These are phyloP conservation scores for Plasmodium blacklocki DNA, from an alignment of 169 alveolate species.

Conservation along the genomic window DNA sequence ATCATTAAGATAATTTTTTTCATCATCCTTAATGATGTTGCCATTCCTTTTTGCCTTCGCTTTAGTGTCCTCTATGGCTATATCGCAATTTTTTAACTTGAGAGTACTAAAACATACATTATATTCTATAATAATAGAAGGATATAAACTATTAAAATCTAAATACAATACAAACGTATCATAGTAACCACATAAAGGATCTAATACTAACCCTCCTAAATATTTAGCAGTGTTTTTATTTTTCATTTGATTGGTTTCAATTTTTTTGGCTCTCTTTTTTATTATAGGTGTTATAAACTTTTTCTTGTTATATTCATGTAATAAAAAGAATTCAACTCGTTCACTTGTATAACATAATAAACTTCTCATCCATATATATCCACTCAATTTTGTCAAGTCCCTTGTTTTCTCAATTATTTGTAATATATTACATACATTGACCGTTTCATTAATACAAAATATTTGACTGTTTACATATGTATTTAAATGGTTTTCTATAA, in stretches of 20 bases:
- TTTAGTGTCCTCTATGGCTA: constrained; percentile 20
- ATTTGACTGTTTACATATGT: constrained; percentile 47
- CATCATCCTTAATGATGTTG: not conserved
- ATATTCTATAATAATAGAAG: constrained; percentile 99
- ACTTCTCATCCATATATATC: constrained; percentile 92
- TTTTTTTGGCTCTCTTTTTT: constrained; percentile 13
- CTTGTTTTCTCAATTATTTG: constrained; percentile 93
- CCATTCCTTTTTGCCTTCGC: constrained; percentile 23
- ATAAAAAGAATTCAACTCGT: constrained; percentile 92
- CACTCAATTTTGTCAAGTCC: constrained; percentile 93
- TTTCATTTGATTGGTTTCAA: constrained; percentile 45
- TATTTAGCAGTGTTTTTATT: constrained; percentile 79
- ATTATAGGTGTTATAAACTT: constrained; percentile 89
- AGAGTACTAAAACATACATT: constrained; percentile 98
- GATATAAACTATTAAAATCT: constrained; percentile 99
- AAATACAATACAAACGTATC: constrained; percentile 95
- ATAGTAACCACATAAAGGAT: constrained; percentile 97
- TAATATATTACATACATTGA: constrained; percentile 76
- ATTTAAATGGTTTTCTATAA: constrained; percentile 34
- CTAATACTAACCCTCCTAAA: constrained; percentile 98
- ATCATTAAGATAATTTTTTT: constrained; percentile 76
- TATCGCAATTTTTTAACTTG: constrained; percentile 53
- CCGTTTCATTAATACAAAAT: constrained; percentile 45
- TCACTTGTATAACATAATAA: constrained; percentile 91
- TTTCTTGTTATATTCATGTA: constrained; percentile 91